Evolutionary conservation across 805 yeast genomes (phyloP).

Genomic region (Dipodascus albidus): DNA sequence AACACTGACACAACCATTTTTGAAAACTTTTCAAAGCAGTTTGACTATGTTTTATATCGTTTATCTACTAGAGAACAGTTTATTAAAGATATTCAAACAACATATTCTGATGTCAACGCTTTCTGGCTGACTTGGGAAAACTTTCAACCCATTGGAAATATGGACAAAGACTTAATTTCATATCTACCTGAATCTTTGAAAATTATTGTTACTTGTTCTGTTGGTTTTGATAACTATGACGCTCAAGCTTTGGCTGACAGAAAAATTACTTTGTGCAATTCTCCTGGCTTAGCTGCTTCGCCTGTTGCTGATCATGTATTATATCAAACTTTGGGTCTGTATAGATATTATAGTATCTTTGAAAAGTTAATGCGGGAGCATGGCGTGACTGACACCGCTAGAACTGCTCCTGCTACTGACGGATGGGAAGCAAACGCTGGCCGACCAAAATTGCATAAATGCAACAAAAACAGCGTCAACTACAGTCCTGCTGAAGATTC

Average conservation of each 20-base stretch:
- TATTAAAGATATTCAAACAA: constrained; percentile 29
- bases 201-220: constrained; percentile 45
- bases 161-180: constrained; percentile 26
- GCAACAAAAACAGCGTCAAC: constrained; percentile 7
- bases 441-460: constrained; percentile 7
- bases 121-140: constrained; percentile 47
- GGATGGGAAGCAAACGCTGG: constrained; percentile 9
- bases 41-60: constrained; percentile 8
- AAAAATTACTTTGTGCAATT: constrained; percentile 48
- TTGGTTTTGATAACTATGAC: constrained; percentile 47
- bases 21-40: constrained; percentile 3
- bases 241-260: constrained; percentile 31
- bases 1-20: constrained; percentile 1
- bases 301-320: constrained; percentile 69
- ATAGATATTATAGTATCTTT: constrained; percentile 44
- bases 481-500: not conserved
- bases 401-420: constrained; percentile 22
- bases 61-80: constrained; percentile 26
- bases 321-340: constrained; percentile 43
- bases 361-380: constrained; percentile 31
- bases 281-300: constrained; percentile 38
- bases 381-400: constrained; percentile 35
- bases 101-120: constrained; percentile 35
- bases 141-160: constrained; percentile 23
- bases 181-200: constrained; percentile 37